Percentiles rank a stretch among this genome's conserved stretches.
Conservation (phyloP, 805 yeast species). For the Teunomyces kruisii region DNA sequence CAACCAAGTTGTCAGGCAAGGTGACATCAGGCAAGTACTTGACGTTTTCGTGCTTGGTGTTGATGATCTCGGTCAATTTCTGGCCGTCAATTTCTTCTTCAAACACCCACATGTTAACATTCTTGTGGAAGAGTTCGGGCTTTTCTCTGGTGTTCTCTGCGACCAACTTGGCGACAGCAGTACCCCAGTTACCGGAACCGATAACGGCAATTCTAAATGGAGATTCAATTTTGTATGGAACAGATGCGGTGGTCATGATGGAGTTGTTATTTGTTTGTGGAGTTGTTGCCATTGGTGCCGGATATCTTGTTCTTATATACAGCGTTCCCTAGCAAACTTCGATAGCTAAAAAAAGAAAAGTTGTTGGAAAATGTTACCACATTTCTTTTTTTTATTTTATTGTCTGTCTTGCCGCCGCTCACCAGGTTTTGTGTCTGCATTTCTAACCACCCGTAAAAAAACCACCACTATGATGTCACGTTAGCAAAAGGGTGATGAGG, state of each 20-base stretch:
- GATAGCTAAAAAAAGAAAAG: background rate
- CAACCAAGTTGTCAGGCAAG: conserved; percentile 83
- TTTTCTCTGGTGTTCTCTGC: conserved; percentile 81
- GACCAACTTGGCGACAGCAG: conserved; percentile 92
- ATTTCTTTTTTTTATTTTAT: background rate
- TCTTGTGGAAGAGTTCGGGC: conserved; percentile 66
- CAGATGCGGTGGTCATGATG: conserved; percentile 21
- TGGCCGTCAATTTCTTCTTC: conserved; percentile 79
- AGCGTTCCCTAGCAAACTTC: background rate
- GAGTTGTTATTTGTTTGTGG: background rate
- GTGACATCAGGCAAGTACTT: conserved; percentile 87
- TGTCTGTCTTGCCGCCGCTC: no score
- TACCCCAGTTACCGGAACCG: conserved; percentile 99
- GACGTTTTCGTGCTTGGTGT: conserved; percentile 88
- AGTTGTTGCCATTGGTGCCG: background rate
- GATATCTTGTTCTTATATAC: background rate
- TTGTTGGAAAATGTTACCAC: background rate
- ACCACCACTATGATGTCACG: background rate
- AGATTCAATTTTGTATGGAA: conserved; percentile 31
- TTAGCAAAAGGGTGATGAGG: background rate
- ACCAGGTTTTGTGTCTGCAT: background rate
- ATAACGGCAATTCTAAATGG: conserved; percentile 47
- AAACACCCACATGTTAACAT: conserved; percentile 95
- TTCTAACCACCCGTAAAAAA: background rate
- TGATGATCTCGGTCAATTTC: conserved; percentile 87